These are phyloP conservation scores for Cystobasidium onofrii DNA, from an alignment of 768 basidiomycete genomes.

Conservation along the genomic window DNA sequence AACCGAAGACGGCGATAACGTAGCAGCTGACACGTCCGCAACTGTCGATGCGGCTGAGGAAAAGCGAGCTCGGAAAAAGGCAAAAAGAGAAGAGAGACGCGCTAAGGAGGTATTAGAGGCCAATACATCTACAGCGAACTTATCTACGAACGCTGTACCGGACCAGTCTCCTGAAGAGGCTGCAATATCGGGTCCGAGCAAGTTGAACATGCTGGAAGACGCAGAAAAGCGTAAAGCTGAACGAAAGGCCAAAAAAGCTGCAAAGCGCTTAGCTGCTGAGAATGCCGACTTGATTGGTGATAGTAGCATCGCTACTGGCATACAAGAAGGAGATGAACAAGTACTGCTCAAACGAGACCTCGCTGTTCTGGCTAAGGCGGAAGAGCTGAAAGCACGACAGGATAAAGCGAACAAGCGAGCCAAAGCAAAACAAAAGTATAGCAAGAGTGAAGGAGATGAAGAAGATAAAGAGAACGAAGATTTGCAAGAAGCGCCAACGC, in stretches of 20 bases:
- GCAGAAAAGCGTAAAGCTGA: constrained; percentile 30
- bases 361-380: constrained; percentile 31
- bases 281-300: constrained; percentile 30
- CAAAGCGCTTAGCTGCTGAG: constrained; percentile 34
- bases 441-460: constrained; percentile 11
- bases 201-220: constrained; percentile 26
- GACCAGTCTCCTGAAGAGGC: not conserved
- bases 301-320: not conserved
- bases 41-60: constrained; percentile 35
- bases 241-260: constrained; percentile 35
- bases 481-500: constrained; percentile 21
- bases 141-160: not conserved
- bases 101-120: constrained; percentile 36
- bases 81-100: constrained; percentile 32
- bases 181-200: constrained; percentile 36
- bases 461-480: constrained; percentile 15
- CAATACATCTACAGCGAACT: not conserved
- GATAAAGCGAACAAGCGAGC: constrained; percentile 25
- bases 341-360: constrained; percentile 29
- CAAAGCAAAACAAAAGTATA: constrained; percentile 7
- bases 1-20: constrained; percentile 23
- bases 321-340: constrained; percentile 24
- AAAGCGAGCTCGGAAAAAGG: constrained; percentile 38
- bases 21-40: constrained; percentile 9
- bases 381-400: constrained; percentile 13